Percentiles rank a stretch among this genome's conserved stretches.
Conservation (phyloP, 2,329 filamentous ascomycete species). For the Penicillium sp. region DNA sequence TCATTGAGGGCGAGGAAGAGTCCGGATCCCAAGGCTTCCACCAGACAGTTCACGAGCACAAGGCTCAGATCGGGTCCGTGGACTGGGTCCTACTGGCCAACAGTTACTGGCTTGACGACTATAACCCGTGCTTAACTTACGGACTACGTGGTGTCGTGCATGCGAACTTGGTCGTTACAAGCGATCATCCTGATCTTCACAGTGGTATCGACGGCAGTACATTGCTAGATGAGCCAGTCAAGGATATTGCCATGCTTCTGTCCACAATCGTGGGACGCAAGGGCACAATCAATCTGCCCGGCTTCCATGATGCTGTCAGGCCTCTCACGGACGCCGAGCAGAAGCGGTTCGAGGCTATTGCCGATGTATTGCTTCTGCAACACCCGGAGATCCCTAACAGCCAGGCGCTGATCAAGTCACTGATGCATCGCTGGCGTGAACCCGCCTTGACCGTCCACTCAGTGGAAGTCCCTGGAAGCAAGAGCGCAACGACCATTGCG, state of each 20-base stretch:
- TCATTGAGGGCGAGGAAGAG: conserved; percentile 97
- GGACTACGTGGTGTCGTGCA: conserved; percentile 91
- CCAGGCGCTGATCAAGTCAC: conserved; percentile 71
- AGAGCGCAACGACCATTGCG: conserved; percentile 80
- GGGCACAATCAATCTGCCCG: conserved; percentile 79
- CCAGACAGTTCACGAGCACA: conserved; percentile 74
- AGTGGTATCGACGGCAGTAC: conserved; percentile 95
- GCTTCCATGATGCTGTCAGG: conserved; percentile 83
- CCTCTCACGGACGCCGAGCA: conserved; percentile 73
- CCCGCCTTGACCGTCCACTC: conserved; percentile 91
- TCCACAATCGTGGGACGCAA: conserved; percentile 76
- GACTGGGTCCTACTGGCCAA: conserved; percentile 96
- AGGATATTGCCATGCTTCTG: conserved; percentile 81
- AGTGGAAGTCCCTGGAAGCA: conserved; percentile 78
- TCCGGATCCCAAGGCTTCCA: conserved; percentile 89
- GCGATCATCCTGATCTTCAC: conserved; percentile 82
- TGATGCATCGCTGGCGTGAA: conserved; percentile 94
- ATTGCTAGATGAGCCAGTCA: conserved; percentile 84
- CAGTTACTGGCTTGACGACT: conserved; percentile 97
- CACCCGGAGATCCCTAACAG: conserved; percentile 64
- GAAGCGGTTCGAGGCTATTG: conserved; percentile 79
- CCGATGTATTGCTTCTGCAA: conserved; percentile 68
- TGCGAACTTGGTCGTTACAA: conserved; percentile 84
- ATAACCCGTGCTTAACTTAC: conserved; percentile 92
- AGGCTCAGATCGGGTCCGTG: conserved; percentile 79